Percentiles rank a stretch among this genome's conserved stretches.
Conservation (phyloP, 164 flowering plant genomes). For the Berberis vulgaris region DNA sequence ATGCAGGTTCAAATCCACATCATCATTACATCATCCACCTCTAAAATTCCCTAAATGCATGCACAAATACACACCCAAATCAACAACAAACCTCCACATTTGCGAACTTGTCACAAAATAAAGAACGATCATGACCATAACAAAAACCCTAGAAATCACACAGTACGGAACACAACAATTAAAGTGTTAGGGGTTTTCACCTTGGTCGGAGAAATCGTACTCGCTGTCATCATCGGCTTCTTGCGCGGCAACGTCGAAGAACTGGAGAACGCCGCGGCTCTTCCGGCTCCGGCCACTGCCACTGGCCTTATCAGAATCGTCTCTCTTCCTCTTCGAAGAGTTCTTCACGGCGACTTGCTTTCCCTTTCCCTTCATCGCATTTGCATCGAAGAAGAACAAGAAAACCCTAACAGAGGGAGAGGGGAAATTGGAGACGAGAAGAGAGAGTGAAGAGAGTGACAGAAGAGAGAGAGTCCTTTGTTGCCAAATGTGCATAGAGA, state of each 20-base stretch:
- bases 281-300: constrained; percentile 29
- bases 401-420: not conserved
- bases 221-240: constrained; percentile 23
- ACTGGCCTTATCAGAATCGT: constrained; percentile 25
- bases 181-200: not conserved
- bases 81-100: too few relatives aligned
- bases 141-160: too few relatives aligned
- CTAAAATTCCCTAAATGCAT: too few relatives aligned
- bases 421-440: not conserved
- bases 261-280: constrained; percentile 47
- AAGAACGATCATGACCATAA: too few relatives aligned
- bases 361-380: constrained; percentile 16
- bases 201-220: constrained; percentile 6
- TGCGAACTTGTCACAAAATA: too few relatives aligned
- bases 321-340: constrained; percentile 35
- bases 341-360: constrained; percentile 2
- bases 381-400: not conserved
- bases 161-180: constrained; percentile 1
- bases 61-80: too few relatives aligned
- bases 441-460: not conserved
- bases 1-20: too few relatives aligned
- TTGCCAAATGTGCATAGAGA: too few relatives aligned
- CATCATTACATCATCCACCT: too few relatives aligned
- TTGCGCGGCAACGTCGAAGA: constrained; percentile 58
- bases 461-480: not conserved